Percentiles rank a stretch among this genome's conserved stretches.
Evolutionary conservation across 2,329 filamentous ascomycete genomes (phyloP).

Genomic region (Hypoxylon sp.): DNA sequence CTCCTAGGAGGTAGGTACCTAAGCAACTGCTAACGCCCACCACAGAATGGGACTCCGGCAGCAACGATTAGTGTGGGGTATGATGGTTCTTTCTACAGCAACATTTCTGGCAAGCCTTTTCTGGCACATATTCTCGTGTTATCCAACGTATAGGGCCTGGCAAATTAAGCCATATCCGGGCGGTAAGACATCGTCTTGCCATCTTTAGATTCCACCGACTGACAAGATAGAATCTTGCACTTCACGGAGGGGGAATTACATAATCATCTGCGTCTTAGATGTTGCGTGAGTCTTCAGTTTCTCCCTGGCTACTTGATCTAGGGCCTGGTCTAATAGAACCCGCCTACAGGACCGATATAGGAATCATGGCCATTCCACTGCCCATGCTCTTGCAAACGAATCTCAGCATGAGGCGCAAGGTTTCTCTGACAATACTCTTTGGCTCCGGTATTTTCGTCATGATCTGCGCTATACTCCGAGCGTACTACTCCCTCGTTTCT

Average conservation of each 20-base stretch:
- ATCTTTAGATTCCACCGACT: not conserved
- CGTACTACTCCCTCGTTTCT: not conserved
- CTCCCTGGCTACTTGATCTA: too few species aligned
- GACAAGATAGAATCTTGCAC: not conserved
- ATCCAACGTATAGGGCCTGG: not conserved
- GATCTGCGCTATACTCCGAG: not conserved
- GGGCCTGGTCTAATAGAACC: not conserved
- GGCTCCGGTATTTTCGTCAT: constrained; percentile 6
- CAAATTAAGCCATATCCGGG: constrained; percentile 8
- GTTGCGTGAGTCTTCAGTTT: not conserved
- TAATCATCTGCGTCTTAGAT: not conserved
- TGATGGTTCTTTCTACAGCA: not conserved
- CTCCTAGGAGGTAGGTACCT: not conserved
- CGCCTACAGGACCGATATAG: not conserved
- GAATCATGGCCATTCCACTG: constrained; percentile 4
- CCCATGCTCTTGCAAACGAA: not conserved
- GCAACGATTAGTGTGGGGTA: not conserved
- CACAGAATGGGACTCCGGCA: not conserved
- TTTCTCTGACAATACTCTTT: not conserved
- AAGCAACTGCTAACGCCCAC: not conserved
- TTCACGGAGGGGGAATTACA: not conserved
- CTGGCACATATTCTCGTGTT: constrained; percentile 2
- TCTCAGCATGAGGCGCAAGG: not conserved
- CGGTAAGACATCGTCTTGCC: not conserved
- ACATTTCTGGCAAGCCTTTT: constrained; percentile 1